Evolutionary conservation across 2,329 filamentous ascomycete species (phyloP).

Genomic region (Penicillium sp.): DNA sequence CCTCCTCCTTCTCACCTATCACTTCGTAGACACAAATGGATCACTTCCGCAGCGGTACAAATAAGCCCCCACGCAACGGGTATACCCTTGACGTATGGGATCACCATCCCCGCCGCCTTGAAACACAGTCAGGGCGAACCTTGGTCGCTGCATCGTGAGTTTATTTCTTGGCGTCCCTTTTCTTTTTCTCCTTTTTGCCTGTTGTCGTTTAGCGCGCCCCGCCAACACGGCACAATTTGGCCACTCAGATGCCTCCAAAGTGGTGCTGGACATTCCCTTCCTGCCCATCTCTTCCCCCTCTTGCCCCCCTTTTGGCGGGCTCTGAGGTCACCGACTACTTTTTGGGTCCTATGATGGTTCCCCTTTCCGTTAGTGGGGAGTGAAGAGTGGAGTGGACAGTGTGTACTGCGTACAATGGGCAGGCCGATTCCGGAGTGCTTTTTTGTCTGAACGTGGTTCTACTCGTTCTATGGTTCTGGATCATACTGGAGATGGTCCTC

Average conservation of each 20-base stretch:
- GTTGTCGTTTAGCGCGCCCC: constrained; percentile 9
- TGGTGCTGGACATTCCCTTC: constrained; percentile 27
- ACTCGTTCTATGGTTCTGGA: constrained; percentile 1
- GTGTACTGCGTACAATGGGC: neutral
- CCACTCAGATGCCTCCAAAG: constrained; percentile 15
- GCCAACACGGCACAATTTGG: constrained; percentile 28
- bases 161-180: constrained; percentile 33
- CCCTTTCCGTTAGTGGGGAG: constrained; percentile 20
- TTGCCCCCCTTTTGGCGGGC: constrained; percentile 6
- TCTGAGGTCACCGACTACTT: constrained; percentile 28
- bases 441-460: neutral
- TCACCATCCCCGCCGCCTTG: constrained; percentile 40
- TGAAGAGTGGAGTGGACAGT: too few species aligned
- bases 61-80: constrained; percentile 30
- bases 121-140: constrained; percentile 38
- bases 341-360: constrained; percentile 29
- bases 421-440: constrained; percentile 18
- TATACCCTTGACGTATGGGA: constrained; percentile 40
- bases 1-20: constrained; percentile 9
- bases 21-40: too few species aligned
- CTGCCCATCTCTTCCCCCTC: constrained; percentile 1
- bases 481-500: neutral
- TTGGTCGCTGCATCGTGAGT: constrained; percentile 36
- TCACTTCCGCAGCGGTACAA: too few species aligned
- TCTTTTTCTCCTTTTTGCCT: constrained; percentile 11